phyloP scores from a whole-genome alignment of 306 rosid genomes.

The Sechiopsis laciniata region DNA sequence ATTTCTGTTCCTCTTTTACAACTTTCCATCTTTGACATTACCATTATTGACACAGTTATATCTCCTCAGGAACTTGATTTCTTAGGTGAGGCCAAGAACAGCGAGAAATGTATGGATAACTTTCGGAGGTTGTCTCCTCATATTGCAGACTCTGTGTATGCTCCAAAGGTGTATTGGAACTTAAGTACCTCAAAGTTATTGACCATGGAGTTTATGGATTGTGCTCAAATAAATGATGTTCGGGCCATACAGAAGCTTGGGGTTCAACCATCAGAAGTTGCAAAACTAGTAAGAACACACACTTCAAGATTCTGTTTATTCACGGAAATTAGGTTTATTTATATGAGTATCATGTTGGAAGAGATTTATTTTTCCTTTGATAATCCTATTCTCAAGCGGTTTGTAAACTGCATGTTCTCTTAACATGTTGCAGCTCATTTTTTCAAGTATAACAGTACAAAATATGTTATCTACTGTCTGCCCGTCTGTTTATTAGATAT shows the following conservation, averaged over 20 bases:
- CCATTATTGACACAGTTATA: slow-evolving; percentile 3
- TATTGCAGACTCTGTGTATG: slow-evolving; percentile 72
- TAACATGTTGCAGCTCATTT: slow-evolving; percentile 1
- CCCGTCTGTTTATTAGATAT: neutral
- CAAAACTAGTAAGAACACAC: slow-evolving; percentile 59
- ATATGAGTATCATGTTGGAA: neutral
- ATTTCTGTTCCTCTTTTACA: neutral
- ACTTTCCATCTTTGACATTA: slow-evolving; percentile 10
- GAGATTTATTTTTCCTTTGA: slow-evolving; percentile 9
- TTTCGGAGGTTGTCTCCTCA: slow-evolving; percentile 83
- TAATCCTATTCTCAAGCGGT: neutral
- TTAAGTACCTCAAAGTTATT: slow-evolving; percentile 79
- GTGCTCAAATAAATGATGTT: slow-evolving; percentile 73
- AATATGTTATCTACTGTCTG: neutral
- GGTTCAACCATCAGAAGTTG: slow-evolving; percentile 66
- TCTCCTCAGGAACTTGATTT: slow-evolving; percentile 78
- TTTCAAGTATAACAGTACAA: neutral
- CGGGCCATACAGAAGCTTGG: slow-evolving; percentile 59
- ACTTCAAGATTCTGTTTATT: slow-evolving; percentile 21
- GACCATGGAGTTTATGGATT: slow-evolving; percentile 93
- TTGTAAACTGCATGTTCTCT: slow-evolving; percentile 10
- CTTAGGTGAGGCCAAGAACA: slow-evolving; percentile 74
- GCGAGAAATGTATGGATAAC: slow-evolving; percentile 81
- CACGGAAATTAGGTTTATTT: neutral
- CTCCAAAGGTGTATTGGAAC: slow-evolving; percentile 79